Conservation (phyloP, 352 stramenopile genomes). For the Globisporangium recalcitrans region DNA sequence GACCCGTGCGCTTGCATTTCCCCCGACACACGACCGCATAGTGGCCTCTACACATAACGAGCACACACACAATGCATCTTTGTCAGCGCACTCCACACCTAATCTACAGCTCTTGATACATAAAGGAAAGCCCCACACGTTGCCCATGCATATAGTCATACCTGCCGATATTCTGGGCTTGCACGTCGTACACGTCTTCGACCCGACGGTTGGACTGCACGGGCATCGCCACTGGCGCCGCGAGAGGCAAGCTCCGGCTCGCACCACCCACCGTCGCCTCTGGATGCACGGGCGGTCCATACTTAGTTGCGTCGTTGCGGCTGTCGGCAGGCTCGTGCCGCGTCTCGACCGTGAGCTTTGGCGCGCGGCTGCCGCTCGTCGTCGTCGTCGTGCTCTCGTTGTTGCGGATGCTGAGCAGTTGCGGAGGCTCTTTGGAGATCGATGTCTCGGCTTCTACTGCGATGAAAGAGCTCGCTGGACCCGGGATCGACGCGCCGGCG, state of each 20-base stretch:
- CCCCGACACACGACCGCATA: slow-evolving; percentile 64
- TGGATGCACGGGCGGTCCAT: neutral
- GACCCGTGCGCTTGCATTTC: slow-evolving; percentile 41
- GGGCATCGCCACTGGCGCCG: neutral
- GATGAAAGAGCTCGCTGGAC: neutral
- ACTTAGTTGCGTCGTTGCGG: neutral
- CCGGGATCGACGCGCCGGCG: neutral
- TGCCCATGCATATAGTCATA: slow-evolving; percentile 11
- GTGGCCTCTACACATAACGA: slow-evolving; percentile 50
- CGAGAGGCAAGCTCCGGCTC: too few species aligned
- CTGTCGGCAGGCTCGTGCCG: neutral
- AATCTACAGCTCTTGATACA: too few species aligned
- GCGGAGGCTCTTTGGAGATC: neutral
- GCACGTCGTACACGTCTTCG: slow-evolving; percentile 55
- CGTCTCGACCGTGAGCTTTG: slow-evolving; percentile 10
- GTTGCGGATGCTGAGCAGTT: neutral
- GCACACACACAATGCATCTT: too few species aligned
- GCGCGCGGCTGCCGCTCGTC: neutral
- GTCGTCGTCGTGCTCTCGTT: neutral
- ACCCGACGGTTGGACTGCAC: slow-evolving; percentile 28
- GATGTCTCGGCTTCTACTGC: neutral
- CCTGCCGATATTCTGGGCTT: slow-evolving; percentile 43
- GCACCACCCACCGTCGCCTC: too few species aligned
- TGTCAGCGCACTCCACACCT: too few species aligned
- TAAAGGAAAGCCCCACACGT: neutral